Base-by-base conservation (phyloP, 2,329 filamentous ascomycete genomes). In the Calonectria crousiana region DNA sequence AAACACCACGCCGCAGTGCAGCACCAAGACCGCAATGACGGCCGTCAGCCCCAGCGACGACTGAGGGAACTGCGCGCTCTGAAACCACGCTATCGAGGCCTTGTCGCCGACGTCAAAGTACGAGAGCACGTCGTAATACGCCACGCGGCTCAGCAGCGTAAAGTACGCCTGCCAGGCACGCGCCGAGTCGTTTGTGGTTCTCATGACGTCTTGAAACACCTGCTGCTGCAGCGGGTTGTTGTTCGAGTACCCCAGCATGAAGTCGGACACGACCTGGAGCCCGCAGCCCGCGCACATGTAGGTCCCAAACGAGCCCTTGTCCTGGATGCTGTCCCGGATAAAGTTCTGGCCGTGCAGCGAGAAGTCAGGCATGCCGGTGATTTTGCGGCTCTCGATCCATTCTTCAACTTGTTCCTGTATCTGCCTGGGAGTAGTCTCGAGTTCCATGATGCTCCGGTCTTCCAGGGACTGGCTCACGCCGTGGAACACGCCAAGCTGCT, bases 41-140 rank as follows among this genome's bases (percentile, higher is more conserved):
- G 9, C 49, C 14, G 28, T 51, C 20, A 71, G 28, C 1, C 60
- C 69, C 60, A 30, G 20, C 1, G 23, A 58, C n/a, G 60, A 56
- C 30, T 64, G 36, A 5, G 69, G 69, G 18, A 67, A 72, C 38
- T 72, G 69, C 4, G 53, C 64, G 26, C 38, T 60, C 13, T 34
- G 38, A 16, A 72, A 72, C 64, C 64, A 72, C 10, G 69, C 67
- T n/a, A 72, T 58, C 8, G 52, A 44, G 5, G 69, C 52, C 18
- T 41, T 30, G 41, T 72, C 64, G 16, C 32, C 38, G 13, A 72
- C 52, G 30, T 72, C 69, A 53, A 72, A 72, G 51, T 67, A 72
- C 1, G 52, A 51, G 18, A 67, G 23, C 52, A 67, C 34, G n/a
- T 72, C 52, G 26, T 67, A 68, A 14, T 72, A 72, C 3, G 52